A percentile compares a stretch with the other conserved stretches of the same genome.
These are phyloP conservation scores for Chaetomiaceae sp. DNA, from an alignment of 2,329 filamentous ascomycete species.

Conservation along the genomic window DNA sequence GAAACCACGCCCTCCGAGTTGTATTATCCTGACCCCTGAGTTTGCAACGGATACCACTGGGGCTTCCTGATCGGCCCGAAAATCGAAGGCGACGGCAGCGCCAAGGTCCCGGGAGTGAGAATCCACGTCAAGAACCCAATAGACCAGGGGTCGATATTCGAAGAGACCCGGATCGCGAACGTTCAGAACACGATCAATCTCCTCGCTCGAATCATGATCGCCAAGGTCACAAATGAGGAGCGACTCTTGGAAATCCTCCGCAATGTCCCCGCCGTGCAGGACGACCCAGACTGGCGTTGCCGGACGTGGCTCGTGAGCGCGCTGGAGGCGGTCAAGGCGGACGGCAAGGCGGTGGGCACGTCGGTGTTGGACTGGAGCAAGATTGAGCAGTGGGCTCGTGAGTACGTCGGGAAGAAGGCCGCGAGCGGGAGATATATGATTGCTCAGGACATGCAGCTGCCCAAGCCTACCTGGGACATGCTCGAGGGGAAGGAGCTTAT, in stretches of 20 bases:
- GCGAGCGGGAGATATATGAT: neutral
- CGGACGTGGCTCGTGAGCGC: neutral
- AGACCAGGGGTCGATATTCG: neutral
- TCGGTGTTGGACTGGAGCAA: neutral
- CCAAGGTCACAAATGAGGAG: neutral
- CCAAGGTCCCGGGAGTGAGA: neutral
- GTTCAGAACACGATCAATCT: neutral
- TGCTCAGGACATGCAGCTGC: neutral
- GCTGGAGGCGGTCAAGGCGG: neutral
- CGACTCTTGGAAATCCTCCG: neutral
- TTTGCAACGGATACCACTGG: slow-evolving; percentile 1
- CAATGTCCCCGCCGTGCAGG: neutral
- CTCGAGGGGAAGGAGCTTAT: neutral
- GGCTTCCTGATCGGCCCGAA: slow-evolving; percentile 7
- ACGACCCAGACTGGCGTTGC: neutral
- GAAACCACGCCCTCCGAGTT: no score
- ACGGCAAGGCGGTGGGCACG: neutral
- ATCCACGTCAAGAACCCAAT: slow-evolving; percentile 3
- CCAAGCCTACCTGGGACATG: slow-evolving; percentile 8
- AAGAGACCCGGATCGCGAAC: neutral
- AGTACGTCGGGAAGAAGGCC: neutral
- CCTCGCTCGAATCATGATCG: neutral
- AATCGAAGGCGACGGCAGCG: neutral
- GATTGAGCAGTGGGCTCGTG: neutral
- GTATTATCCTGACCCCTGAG: no score